Percentiles rank a stretch among this genome's conserved stretches.
These are phyloP conservation scores for Blastomyces silverae DNA, from an alignment of 2,329 filamentous ascomycete genomes.

Conservation along the genomic window DNA sequence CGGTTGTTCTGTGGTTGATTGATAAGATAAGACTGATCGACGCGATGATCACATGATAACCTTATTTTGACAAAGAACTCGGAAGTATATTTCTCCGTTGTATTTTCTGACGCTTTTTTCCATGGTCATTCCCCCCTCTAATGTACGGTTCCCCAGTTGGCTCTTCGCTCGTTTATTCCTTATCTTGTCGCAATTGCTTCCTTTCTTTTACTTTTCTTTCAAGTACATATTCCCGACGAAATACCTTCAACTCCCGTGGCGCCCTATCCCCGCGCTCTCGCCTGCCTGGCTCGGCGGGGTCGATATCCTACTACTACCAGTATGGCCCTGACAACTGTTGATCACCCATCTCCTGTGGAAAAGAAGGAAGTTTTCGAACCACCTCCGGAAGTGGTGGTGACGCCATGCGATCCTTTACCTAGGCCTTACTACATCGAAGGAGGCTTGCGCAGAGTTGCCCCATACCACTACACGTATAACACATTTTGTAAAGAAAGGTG, in stretches of 20 bases:
- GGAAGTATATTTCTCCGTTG: constrained; percentile 3
- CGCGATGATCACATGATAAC: not conserved
- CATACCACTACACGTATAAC: constrained; percentile 92
- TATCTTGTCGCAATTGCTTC: not conserved
- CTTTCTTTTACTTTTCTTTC: not conserved
- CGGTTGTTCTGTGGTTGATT: not conserved
- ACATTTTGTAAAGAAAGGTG: constrained; percentile 92
- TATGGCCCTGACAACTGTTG: constrained; percentile 35
- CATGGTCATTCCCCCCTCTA: not conserved
- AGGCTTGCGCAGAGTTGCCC: constrained; percentile 71
- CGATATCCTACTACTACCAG: constrained; percentile 29
- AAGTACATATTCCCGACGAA: not conserved
- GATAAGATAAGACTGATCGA: constrained; percentile 5
- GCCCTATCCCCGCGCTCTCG: constrained; percentile 36
- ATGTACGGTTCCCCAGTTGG: not conserved
- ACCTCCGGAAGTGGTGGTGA: constrained; percentile 29
- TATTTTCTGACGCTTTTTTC: not conserved
- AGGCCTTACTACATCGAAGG: constrained; percentile 76
- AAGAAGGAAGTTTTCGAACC: constrained; percentile 25
- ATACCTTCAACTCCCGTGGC: constrained; percentile 26
- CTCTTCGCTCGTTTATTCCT: not conserved
- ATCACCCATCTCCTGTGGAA: constrained; percentile 24
- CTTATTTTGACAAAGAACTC: not conserved
- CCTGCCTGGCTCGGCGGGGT: constrained; percentile 36
- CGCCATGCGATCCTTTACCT: constrained; percentile 48